Evolutionary conservation across 345 rosid species (phyloP).

Genomic region (Salix exigua): DNA sequence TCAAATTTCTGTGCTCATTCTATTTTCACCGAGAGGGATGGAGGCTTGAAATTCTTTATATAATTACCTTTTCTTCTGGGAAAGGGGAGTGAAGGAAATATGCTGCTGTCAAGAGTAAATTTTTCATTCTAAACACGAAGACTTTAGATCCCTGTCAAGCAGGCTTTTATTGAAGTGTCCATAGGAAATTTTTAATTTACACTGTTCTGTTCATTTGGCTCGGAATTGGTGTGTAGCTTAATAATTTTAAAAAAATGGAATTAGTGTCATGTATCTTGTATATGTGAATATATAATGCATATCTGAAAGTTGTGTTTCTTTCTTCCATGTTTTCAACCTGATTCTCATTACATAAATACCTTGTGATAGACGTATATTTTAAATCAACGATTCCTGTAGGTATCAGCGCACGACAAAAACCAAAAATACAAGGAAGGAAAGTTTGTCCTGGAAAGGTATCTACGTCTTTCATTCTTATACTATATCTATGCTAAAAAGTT

Average conservation of each 20-base stretch:
- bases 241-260: background rate
- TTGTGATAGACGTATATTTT: too few relatives aligned
- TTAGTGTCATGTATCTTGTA: background rate
- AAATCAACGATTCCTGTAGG: conserved; percentile 12
- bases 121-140: background rate
- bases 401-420: conserved; percentile 35
- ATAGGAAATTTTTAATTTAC: too few relatives aligned
- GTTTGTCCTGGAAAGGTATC: conserved; percentile 44
- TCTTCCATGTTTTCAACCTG: background rate
- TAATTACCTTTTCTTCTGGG: background rate
- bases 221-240: background rate
- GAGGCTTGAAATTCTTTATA: background rate
- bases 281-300: background rate
- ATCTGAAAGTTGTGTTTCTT: background rate
- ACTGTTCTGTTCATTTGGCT: background rate
- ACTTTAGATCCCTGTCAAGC: background rate
- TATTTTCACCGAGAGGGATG: background rate
- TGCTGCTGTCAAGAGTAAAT: background rate
- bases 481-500: background rate
- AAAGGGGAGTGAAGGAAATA: too few relatives aligned
- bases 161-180: too few relatives aligned
- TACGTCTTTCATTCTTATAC: background rate
- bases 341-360: background rate
- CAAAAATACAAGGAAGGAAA: conserved; percentile 51
- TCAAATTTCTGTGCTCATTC: background rate